Evolutionary conservation across 1,284 basidiomycete species (phyloP).

Genomic region (Malassezia arunalokei): DNA sequence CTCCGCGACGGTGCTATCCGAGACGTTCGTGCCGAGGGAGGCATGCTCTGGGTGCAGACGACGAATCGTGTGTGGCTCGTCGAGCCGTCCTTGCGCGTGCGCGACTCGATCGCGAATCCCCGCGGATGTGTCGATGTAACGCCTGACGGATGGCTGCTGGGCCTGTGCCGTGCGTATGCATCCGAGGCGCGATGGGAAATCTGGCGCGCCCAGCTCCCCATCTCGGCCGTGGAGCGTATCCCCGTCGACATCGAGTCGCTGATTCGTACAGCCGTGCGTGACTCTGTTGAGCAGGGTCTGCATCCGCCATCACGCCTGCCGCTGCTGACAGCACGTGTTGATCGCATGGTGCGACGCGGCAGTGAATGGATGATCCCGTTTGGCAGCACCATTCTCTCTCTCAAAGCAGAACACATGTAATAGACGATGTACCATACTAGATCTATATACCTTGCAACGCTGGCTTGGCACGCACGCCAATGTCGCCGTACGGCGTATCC

Average conservation of each 20-base stretch:
- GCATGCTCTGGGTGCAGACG: slow-evolving; percentile 4
- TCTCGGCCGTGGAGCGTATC: slow-evolving; percentile 1
- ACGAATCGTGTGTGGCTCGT: slow-evolving; percentile 13
- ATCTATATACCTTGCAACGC: slow-evolving; percentile 52
- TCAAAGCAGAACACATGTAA: neutral
- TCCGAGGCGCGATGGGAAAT: slow-evolving; percentile 11
- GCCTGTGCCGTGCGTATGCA: slow-evolving; percentile 5
- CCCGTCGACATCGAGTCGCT: slow-evolving; percentile 7
- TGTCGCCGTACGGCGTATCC: slow-evolving; percentile 53
- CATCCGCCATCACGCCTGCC: slow-evolving; percentile 7
- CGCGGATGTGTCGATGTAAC: slow-evolving; percentile 9
- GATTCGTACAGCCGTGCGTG: neutral
- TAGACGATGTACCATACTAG: neutral
- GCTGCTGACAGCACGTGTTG: slow-evolving; percentile 7
- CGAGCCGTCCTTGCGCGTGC: neutral
- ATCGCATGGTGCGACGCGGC: slow-evolving; percentile 1
- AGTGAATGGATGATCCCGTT: neutral
- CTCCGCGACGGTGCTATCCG: slow-evolving; percentile 6
- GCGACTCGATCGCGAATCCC: slow-evolving; percentile 4
- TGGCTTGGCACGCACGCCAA: slow-evolving; percentile 69
- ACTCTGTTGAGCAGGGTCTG: neutral
- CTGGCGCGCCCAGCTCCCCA: slow-evolving; percentile 5
- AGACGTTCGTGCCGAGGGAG: neutral
- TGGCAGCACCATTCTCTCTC: slow-evolving; percentile 3
- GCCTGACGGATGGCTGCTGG: slow-evolving; percentile 1